These are phyloP conservation scores for Solanum ossicruentum DNA, from an alignment of 257 asterid genomes.

Conservation along the genomic window DNA sequence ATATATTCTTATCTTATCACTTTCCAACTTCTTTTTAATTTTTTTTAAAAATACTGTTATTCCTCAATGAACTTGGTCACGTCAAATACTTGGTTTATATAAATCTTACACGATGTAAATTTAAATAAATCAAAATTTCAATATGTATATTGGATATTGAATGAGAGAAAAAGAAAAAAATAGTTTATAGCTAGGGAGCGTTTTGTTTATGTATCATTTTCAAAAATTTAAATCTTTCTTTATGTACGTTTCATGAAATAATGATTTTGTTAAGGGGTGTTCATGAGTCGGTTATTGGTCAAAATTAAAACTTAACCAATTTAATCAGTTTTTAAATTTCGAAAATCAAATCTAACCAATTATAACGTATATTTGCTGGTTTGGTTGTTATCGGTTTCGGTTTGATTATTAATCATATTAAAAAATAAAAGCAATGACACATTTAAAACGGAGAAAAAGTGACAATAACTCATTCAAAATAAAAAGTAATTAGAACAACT, in stretches of 20 bases:
- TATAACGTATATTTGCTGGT: too few relatives aligned
- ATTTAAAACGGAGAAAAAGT: too few relatives aligned
- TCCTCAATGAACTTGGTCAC: conserved; percentile 20
- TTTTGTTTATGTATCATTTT: neutral
- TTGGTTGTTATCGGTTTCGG: too few relatives aligned
- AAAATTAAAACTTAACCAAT: too few relatives aligned
- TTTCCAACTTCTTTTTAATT: neutral
- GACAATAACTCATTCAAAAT: too few relatives aligned
- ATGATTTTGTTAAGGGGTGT: too few relatives aligned
- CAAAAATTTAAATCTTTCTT: neutral
- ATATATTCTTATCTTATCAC: conserved; percentile 18
- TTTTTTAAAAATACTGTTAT: neutral
- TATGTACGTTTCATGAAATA: neutral
- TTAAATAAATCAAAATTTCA: neutral
- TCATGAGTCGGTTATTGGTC: too few relatives aligned
- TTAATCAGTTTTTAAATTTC: too few relatives aligned
- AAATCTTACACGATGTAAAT: neutral
- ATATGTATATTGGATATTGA: neutral
- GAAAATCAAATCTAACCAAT: too few relatives aligned
- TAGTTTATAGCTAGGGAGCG: neutral
- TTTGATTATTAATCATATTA: too few relatives aligned
- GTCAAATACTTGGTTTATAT: neutral
- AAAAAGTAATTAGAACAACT: too few relatives aligned
- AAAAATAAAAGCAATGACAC: too few relatives aligned
- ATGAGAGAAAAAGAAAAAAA: neutral